Evolutionary conservation across 176 grass and related monocot genomes (phyloP), one percentile per base, ranked within the genome.

Genomic region (Cocos nucifera): DNA sequence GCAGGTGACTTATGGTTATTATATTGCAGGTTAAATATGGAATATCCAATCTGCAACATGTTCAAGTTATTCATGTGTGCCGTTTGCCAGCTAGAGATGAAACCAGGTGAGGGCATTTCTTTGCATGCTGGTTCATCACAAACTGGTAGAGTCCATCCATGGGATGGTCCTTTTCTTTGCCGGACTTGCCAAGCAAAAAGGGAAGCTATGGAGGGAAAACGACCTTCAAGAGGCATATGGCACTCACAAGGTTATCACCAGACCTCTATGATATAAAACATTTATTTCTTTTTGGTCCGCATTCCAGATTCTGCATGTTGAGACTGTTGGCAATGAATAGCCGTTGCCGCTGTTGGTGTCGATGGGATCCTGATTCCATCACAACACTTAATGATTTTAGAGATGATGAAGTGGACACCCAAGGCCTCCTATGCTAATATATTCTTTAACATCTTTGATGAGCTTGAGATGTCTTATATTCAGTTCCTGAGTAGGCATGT

Each of bases 121-220:
- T 78, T 90, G 65, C 83, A 80, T 65, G 75, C 79, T 65, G 79
- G 66, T 25, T 49, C 80, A 55, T 53, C 56, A 0, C 87, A 77
- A 66, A 72, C 82, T 66, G 78, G 73, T 21, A 69, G 75, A 54
- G 66, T 84, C 17, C 58, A 80, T 49, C 80, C 80, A 53, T 90
- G 92, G 83, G 76, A 89, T 67, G 83, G 92, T 22, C 92, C 92
- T 77, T 97, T 97, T 65, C 92, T 97, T 22, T 97, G 92, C 53
- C 51, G 67, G 29, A 80, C 83, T 28, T 97, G 92, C 71, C 86
- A 89, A 79, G 57, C 63, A 12, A 97, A 97, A 72, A 97, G 87
- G 49, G 87, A 82, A 69, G 92, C 92, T 49, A 97, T 97, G 92
- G 92, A 97, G 85, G 92, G 92, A 58, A 87, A 85, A 63, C 75